These are phyloP conservation scores for Paragyromitra xinjiangensis DNA, from an alignment of 495 filamentous ascomycete species.

Conservation along the genomic window DNA sequence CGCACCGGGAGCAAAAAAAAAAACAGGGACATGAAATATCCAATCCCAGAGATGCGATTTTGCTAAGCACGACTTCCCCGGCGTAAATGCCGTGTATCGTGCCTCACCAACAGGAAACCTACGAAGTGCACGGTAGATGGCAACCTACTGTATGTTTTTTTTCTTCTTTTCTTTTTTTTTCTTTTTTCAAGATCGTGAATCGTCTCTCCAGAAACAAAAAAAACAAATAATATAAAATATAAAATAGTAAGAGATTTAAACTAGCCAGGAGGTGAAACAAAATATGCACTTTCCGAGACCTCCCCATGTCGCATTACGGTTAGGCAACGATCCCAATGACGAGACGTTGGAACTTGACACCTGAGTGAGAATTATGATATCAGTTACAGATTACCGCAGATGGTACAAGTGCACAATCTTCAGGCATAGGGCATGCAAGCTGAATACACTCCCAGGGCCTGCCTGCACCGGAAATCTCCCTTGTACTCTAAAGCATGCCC, in stretches of 20 bases:
- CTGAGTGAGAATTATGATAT: slow-evolving; percentile 44
- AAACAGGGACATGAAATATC: slow-evolving; percentile 20
- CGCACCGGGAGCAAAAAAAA: slow-evolving; percentile 19
- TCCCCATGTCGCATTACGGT: slow-evolving; percentile 9
- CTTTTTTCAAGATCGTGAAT: slow-evolving; percentile 28
- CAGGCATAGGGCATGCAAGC: slow-evolving; percentile 5
- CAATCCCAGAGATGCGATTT: slow-evolving; percentile 28
- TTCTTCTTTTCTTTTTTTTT: slow-evolving; percentile 10
- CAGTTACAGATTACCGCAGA: slow-evolving; percentile 21
- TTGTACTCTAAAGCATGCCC: background rate
- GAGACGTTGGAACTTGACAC: slow-evolving; percentile 18
- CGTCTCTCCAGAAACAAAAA: slow-evolving; percentile 10
- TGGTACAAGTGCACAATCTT: slow-evolving; percentile 17
- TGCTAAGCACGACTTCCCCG: slow-evolving; percentile 22
- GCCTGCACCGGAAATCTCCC: slow-evolving; percentile 22
- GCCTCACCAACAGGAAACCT: slow-evolving; percentile 11
- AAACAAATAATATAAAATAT: background rate
- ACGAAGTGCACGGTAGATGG: slow-evolving; percentile 12
- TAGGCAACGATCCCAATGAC: slow-evolving; percentile 4
- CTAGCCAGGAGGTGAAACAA: slow-evolving; percentile 23
- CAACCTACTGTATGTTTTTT: background rate
- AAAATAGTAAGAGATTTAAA: background rate
- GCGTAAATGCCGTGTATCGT: slow-evolving; percentile 31
- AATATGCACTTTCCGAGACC: background rate
- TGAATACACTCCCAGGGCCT: slow-evolving; percentile 21